Base-by-base conservation (phyloP, 371 early-diverging fungal species). In the Lichtheimia corymbifera region DNA sequence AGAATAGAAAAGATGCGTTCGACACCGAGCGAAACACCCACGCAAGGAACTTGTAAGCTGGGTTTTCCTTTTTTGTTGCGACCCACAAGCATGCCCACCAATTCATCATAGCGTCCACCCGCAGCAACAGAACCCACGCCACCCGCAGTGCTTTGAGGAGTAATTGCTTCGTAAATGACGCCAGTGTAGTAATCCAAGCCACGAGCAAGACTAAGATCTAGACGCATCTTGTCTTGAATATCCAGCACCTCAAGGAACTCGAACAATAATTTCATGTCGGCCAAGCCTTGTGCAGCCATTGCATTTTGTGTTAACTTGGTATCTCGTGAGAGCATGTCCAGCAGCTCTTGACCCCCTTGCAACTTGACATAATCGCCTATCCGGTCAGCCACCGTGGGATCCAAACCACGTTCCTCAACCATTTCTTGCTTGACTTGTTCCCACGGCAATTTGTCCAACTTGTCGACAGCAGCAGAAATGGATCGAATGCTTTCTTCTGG, bases 141-240 rank as follows among this genome's bases (percentile, higher is more conserved):
- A 22, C 84, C 85, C 14, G 83, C 87, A 53, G 74, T 73, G 12
- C 80, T 74, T 28, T 80, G 72, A 17, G 78, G 82, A 15, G 93
- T 82, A 9, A 96, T 91, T 4, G 97, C 99, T 79, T 99, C 99
- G 69, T 99, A 95, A 65, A 99, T 98, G 56, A 99, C 86, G 28
- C 99, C 99, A 11, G 99, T 99, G 86, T 99, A 99, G 76, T 99
- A 99, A 72, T 99, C 99, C 50, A 99, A 77, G 15, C 99, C 99
- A 55, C 99, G 85, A 5, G 99, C 99, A 57, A 99, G 82, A 60
- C 92, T 92, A 56, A 99, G 75, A 74, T 99, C 99, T 58, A 99
- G 88, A 0, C 89, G 86, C 45, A 94, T 82, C 79, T 84, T 82
- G 35, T 90, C 82, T 2, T 73, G 66, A 20, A 97, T 86, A 18